Percentiles rank a stretch among this genome's conserved stretches.
These are phyloP conservation scores for Mrakia blollopis DNA, from an alignment of 768 basidiomycete genomes.

Conservation along the genomic window DNA sequence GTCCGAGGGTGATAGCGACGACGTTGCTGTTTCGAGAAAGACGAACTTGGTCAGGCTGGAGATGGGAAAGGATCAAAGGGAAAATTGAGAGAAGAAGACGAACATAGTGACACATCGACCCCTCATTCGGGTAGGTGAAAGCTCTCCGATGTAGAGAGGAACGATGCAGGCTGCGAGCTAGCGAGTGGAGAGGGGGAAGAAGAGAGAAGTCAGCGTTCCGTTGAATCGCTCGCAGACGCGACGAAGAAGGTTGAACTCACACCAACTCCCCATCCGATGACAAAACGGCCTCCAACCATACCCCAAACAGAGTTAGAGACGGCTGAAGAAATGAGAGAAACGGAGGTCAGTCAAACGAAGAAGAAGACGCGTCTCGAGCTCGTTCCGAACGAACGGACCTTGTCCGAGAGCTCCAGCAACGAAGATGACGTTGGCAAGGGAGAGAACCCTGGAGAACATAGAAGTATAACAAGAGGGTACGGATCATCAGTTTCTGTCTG, in stretches of 20 bases:
- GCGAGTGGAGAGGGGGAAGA: neutral
- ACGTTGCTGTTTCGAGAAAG: conserved; percentile 51
- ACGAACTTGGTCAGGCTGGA: neutral
- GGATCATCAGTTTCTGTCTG: neutral
- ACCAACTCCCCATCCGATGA: conserved; percentile 68
- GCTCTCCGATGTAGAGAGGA: conserved; percentile 77
- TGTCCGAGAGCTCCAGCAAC: conserved; percentile 71
- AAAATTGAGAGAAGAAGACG: neutral
- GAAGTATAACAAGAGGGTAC: neutral
- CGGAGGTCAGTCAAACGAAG: neutral
- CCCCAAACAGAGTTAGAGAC: conserved; percentile 57
- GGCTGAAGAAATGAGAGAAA: conserved; percentile 34
- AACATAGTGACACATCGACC: conserved; percentile 31
- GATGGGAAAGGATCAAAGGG: neutral
- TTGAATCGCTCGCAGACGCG: neutral
- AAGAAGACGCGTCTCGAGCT: neutral
- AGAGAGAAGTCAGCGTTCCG: neutral
- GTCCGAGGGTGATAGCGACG: conserved; percentile 71
- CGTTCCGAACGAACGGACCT: conserved; percentile 10
- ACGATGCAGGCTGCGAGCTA: conserved; percentile 47
- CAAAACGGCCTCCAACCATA: conserved; percentile 70
- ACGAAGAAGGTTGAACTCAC: conserved; percentile 14
- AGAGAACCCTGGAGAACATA: conserved; percentile 50
- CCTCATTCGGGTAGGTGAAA: conserved; percentile 58
- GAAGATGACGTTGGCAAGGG: conserved; percentile 66